Evolutionary conservation across 2,329 filamentous ascomycete genomes (phyloP).

Genomic region (Xylariaceae sp.): DNA sequence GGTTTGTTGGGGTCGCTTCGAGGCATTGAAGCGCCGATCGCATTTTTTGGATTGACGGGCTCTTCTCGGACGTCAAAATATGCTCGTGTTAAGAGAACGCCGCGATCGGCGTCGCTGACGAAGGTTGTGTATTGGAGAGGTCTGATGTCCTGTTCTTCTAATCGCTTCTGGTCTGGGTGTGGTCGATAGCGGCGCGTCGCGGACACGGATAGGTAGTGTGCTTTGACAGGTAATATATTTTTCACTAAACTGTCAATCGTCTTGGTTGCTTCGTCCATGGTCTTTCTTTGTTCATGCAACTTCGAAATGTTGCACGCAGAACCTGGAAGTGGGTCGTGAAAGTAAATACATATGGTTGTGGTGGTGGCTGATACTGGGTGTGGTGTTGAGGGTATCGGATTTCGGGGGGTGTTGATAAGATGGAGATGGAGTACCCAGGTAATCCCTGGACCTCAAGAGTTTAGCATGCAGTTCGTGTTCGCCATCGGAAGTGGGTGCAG

Average conservation of each 20-base stretch:
- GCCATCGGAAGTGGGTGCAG: constrained; percentile 1
- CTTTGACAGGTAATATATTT: constrained; percentile 54
- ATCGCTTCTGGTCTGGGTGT: constrained; percentile 42
- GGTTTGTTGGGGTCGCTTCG: constrained; percentile 47
- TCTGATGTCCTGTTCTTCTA: constrained; percentile 53
- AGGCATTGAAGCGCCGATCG: constrained; percentile 25
- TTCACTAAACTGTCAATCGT: constrained; percentile 57
- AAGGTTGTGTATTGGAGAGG: constrained; percentile 61
- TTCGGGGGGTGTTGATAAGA: constrained; percentile 21
- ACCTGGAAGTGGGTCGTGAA: constrained; percentile 34
- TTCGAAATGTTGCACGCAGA: constrained; percentile 36
- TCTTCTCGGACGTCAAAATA: constrained; percentile 60
- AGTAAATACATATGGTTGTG: constrained; percentile 15
- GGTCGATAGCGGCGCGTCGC: constrained; percentile 52
- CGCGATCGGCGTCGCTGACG: constrained; percentile 60
- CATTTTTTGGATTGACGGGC: constrained; percentile 43
- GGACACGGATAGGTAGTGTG: constrained; percentile 56
- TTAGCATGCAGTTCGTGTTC: constrained; percentile 17
- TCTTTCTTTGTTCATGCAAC: constrained; percentile 39
- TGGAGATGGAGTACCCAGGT: too few relatives aligned
- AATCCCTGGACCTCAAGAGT: constrained; percentile 20
- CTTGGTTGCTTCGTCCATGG: constrained; percentile 63
- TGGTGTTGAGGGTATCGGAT: constrained; percentile 19
- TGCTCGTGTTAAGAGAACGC: constrained; percentile 58
- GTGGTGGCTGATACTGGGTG: constrained; percentile 8